Evolutionary conservation across 2,329 filamentous ascomycete species (phyloP).

Genomic region (Rasamsonia emersonii): DNA sequence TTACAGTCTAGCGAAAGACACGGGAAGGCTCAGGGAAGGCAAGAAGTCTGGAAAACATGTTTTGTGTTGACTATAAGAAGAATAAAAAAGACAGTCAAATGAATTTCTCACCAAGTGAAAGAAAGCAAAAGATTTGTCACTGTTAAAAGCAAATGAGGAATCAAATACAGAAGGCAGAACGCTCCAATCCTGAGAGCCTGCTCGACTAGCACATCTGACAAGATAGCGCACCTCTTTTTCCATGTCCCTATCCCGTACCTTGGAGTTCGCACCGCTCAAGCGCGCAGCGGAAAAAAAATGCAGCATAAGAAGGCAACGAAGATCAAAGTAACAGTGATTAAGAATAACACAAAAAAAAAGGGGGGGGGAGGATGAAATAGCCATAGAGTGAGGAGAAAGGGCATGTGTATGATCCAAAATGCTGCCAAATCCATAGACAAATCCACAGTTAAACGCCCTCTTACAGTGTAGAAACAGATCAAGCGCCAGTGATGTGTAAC

Average conservation of each 20-base stretch:
- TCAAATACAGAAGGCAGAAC: conserved; percentile 9
- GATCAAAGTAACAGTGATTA: no score
- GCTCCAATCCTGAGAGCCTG: conserved; percentile 1
- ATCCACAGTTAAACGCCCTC: conserved; percentile 11
- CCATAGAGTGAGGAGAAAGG: conserved; percentile 4
- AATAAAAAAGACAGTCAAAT: no score
- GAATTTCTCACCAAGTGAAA: no score
- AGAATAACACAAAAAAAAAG: conserved; percentile 7
- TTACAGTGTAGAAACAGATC: conserved; percentile 8
- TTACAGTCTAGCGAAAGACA: no score
- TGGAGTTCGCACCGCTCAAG: conserved; percentile 4
- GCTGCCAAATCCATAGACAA: conserved; percentile 10
- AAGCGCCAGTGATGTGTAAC: conserved; percentile 14
- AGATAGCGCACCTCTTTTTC: conserved; percentile 7
- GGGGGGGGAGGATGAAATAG: conserved; percentile 7
- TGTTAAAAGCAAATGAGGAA: no score
- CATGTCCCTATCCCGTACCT: conserved; percentile 2
- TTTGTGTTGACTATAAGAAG: no score
- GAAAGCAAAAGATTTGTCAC: no score
- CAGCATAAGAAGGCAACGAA: no score
- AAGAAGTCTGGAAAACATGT: no score
- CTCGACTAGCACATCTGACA: conserved; percentile 5
- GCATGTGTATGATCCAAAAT: conserved; percentile 9
- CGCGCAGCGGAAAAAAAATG: no score
- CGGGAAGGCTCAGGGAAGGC: no score